A percentile compares a stretch with the other conserved stretches of the same genome.
Evolutionary conservation across 106 monocot species (phyloP).

Genomic region (Dendrobium catenatum): DNA sequence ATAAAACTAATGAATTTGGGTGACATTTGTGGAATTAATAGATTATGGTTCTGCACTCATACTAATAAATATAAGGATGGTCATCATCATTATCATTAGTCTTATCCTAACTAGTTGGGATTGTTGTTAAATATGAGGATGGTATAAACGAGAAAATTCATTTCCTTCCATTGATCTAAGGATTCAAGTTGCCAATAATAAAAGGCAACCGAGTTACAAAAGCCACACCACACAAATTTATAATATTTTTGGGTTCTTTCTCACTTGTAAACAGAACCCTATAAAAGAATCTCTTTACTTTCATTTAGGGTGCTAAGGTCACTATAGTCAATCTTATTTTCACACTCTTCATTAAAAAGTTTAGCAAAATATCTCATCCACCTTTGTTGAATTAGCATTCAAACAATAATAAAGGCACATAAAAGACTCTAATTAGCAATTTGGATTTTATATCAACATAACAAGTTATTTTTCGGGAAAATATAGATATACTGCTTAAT

Average conservation of each 20-base stretch:
- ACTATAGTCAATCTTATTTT: no score
- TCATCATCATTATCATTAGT: not conserved
- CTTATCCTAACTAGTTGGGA: not conserved
- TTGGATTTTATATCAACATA: not conserved
- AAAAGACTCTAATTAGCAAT: not conserved
- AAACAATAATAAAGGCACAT: not conserved
- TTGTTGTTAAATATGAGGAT: not conserved
- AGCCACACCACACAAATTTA: not conserved
- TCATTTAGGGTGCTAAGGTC: no score
- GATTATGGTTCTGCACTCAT: not conserved
- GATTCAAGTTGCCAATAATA: not conserved
- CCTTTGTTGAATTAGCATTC: no score
- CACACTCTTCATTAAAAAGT: no score
- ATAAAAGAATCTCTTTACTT: not conserved
- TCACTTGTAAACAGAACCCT: constrained; percentile 1
- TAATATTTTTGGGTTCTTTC: not conserved
- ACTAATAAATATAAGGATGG: not conserved
- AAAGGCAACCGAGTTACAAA: not conserved
- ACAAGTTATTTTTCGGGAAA: not conserved
- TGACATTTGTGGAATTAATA: not conserved
- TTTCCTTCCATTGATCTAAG: not conserved
- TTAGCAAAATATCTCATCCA: no score
- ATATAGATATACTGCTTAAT: not conserved
- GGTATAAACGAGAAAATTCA: not conserved
- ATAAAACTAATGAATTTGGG: not conserved